A percentile compares a stretch with the other conserved stretches of the same genome.
Conservation (phyloP, 148 eudicot genomes). For the Bassia scoparia region DNA sequence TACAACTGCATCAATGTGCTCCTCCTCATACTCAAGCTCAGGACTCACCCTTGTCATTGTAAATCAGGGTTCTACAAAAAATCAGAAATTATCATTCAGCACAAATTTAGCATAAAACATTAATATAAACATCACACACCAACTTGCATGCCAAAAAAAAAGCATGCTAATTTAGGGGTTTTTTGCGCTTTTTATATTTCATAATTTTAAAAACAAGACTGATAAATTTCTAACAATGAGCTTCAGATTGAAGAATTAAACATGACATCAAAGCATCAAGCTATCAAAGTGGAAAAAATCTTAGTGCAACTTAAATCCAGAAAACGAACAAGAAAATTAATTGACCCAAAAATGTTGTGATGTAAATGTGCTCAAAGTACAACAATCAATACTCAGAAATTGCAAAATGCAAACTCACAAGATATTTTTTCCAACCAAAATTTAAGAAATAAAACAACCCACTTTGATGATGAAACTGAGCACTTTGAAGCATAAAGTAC, state of each 20-base stretch:
- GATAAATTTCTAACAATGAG: background rate
- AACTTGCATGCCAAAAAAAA: no score
- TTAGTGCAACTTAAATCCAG: background rate
- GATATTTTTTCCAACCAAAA: background rate
- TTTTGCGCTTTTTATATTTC: no score
- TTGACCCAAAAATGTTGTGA: background rate
- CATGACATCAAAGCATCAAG: slow-evolving; percentile 4
- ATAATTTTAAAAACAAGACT: no score
- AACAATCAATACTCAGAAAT: background rate
- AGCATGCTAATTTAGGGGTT: background rate
- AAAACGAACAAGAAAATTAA: background rate
- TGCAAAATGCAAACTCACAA: background rate
- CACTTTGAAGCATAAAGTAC: background rate
- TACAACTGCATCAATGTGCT: slow-evolving; percentile 43
- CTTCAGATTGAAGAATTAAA: background rate
- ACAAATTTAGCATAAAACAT: background rate
- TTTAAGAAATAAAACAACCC: background rate
- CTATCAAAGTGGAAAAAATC: background rate
- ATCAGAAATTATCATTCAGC: background rate
- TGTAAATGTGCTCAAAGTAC: background rate
- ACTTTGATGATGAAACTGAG: background rate
- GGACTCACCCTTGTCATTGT: slow-evolving; percentile 95
- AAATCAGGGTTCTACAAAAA: slow-evolving; percentile 22
- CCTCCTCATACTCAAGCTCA: slow-evolving; percentile 55
- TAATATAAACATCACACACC: background rate